Base-by-base conservation (phyloP, 2,329 filamentous ascomycete species). In the Bertia moriformis region DNA sequence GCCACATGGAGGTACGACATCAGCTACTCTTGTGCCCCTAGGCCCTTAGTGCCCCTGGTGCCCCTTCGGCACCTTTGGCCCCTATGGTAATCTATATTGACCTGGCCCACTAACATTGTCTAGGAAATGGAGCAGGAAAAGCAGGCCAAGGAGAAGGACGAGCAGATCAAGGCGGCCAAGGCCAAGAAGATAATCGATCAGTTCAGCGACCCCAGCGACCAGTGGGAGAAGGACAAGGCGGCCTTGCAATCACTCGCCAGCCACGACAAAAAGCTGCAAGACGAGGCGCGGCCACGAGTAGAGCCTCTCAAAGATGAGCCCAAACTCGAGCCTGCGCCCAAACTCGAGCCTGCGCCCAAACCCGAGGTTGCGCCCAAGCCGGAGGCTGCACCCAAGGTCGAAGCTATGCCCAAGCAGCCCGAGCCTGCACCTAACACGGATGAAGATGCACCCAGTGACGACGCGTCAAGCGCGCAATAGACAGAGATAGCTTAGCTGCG, bases 51-150 rank as follows among this genome's bases (percentile, higher is more conserved):
- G n/a, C 4, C 19, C 14, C 33, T 37, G 18, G 14, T 40, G 44
- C 24, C 3, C 18, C 15, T 41, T 24, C 29, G 14, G 36, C 13
- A 19, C n/a, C n/a, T 5, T 17, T n/a, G 10, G 27, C 4, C 2
- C 12, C 15, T 5, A 20, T 40, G 14, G 41, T 19, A 10, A 39
- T 36, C 15, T 15, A 10, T 14, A 27, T 18, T 14, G 37, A 35
- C n/a, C 4, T 13, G 41, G 18, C 42, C 47, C 49, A 44, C 49
- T 38, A 49, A 15, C 14, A 33, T n/a, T 2, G 5, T 17, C 4
- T 46, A 88, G 73, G 87, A 95, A 61, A 95, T 96, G 89, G 89
- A 96, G 54, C 69, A 78, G 46, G 88, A 96, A 55, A 77, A 82
- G 41, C 70, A 91, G 57, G 85, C 93, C 53, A 71, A 73, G 48